These are phyloP conservation scores for Rosa hybrid DNA, from an alignment of 331 rosid genomes.

Conservation along the genomic window DNA sequence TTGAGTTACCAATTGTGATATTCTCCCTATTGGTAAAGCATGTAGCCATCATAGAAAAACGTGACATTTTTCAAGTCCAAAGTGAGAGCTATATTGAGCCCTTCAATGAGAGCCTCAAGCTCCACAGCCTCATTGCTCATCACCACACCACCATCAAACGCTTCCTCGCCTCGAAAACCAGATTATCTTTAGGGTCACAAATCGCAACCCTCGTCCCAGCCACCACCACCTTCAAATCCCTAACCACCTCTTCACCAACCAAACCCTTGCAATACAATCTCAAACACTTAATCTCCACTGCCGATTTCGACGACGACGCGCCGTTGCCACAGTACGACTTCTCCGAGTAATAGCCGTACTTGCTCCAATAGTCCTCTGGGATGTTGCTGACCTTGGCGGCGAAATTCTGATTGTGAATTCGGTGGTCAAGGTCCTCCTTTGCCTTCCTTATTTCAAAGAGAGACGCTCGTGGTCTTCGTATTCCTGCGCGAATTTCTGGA, in stretches of 20 bases:
- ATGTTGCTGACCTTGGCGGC: too few species aligned
- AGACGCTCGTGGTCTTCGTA: too few species aligned
- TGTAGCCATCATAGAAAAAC: conserved; percentile 38
- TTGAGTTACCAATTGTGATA: too few species aligned
- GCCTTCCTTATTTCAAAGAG: too few species aligned
- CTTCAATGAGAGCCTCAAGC: conserved; percentile 49
- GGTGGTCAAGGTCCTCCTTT: too few species aligned
- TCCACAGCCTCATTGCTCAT: conserved; percentile 29
- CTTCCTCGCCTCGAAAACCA: conserved; percentile 39
- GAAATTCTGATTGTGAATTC: too few species aligned
- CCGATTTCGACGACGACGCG: conserved; percentile 1
- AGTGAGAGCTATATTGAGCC: conserved; percentile 38
- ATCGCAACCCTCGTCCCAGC: conserved; percentile 45
- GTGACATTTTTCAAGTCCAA: conserved; percentile 36
- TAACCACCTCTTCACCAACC: conserved; percentile 50
- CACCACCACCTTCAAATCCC: conserved; percentile 31
- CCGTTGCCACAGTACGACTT: conserved; percentile 26
- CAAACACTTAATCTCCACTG: conserved; percentile 24
- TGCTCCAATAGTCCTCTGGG: too few species aligned
- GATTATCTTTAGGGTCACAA: conserved; percentile 38
- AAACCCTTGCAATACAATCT: conserved; percentile 50
- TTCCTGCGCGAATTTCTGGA: too few species aligned
- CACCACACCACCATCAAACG: conserved; percentile 24
- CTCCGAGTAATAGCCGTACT: too few species aligned
- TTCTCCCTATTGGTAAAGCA: conserved; percentile 29